Evolutionary conservation across 495 filamentous ascomycete species (phyloP), one percentile per base, ranked within the genome.

Genomic region (Apiosordaria backusii): DNA sequence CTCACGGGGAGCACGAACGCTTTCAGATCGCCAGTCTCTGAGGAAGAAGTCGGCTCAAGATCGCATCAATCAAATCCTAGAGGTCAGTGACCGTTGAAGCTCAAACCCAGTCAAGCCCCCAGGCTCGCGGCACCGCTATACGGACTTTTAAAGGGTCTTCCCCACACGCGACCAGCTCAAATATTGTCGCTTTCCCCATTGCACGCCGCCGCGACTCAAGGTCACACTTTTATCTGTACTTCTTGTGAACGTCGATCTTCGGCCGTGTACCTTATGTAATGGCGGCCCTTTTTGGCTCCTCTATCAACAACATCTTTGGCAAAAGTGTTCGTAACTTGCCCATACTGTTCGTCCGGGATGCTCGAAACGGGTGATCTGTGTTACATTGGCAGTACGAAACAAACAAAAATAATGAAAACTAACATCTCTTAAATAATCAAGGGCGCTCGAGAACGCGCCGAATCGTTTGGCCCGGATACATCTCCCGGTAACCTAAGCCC

Each of bases 31-130:
- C 21, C 71, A 62, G 57, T 62, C 68, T 27, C 21, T 53, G 45
- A 40, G 74, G n/a, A 63, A 73, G 24, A 66, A 64, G 63, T 78
- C 78, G 10, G 74, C 78, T 15, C 75, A 80, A 54, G 75, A 80
- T 19, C 75, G 80, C 45, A 66, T 82, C 63, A 74, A 74, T 63
- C 71, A 73, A 16, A 81, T 82, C 70, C 78, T 82, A 63, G 75
- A 82, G 79, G 80, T 82, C 54, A 73, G 75, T 77, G 65, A n/a
- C 24, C 54, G 9, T 52, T 25, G 23, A 24, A 25, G 35, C 62
- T n/a, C 21, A 60, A 10, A 2, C 10, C 4, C 4, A 22, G 23
- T 18, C 22, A 59, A 59, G 57, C 57, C 24, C 35, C 35, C 35
- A 2, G 35, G 35, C n/a, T 45, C 10, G 35, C 0, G 35, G 35